Conservation (phyloP, 192 early-diverging fungal species). For the Endogone sp. region DNA sequence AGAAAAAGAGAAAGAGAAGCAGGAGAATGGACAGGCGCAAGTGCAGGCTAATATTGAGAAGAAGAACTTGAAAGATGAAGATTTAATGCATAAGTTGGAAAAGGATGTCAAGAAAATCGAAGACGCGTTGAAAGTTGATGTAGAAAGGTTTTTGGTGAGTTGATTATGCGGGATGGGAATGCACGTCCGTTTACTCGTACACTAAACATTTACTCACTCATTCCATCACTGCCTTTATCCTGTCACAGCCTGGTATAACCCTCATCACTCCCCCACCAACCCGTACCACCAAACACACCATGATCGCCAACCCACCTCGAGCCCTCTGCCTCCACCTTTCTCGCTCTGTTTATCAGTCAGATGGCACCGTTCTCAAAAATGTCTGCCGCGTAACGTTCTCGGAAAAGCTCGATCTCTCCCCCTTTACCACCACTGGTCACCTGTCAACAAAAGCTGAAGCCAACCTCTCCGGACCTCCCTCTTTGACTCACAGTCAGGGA, state of each 20-base stretch:
- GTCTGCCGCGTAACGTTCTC: conserved; percentile 65
- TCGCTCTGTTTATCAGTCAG: conserved; percentile 72
- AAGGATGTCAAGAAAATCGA: conserved; percentile 34
- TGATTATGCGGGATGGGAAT: no score
- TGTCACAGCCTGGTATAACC: conserved; percentile 21
- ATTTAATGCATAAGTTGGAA: conserved; percentile 9
- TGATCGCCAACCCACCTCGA: conserved; percentile 82
- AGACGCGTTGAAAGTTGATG: conserved; percentile 29
- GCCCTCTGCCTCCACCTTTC: conserved; percentile 84
- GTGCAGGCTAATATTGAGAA: no score
- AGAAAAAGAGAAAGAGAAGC: no score
- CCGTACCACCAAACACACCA: conserved; percentile 70
- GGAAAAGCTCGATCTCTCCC: conserved; percentile 69
- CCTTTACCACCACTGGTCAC: conserved; percentile 69
- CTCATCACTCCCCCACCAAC: conserved; percentile 22
- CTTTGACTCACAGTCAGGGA: conserved; percentile 15
- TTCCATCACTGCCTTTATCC: neutral
- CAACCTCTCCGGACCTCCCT: conserved; percentile 1
- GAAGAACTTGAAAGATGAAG: no score
- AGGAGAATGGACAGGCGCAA: no score
- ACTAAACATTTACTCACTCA: no score
- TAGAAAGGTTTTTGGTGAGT: conserved; percentile 44
- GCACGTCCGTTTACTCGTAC: neutral
- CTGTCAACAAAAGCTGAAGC: conserved; percentile 32
- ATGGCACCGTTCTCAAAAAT: conserved; percentile 73